Conservation (phyloP, 148 eudicot species). For the Nyssa sinensis region DNA sequence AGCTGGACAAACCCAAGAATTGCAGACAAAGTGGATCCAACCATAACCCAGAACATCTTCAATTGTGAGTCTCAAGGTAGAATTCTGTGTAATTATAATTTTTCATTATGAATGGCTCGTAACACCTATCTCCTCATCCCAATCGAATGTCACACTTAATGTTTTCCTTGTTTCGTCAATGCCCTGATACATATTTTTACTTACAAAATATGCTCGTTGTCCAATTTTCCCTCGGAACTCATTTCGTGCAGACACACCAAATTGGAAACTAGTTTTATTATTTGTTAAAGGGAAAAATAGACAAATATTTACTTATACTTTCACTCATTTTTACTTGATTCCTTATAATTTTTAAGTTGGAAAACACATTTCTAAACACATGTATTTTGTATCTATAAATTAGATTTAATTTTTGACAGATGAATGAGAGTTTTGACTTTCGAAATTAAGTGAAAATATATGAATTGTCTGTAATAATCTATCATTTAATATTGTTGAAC, state of each 20-base stretch:
- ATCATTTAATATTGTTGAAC: too few relatives aligned
- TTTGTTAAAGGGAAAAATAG: neutral
- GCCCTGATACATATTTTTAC: slow-evolving; percentile 26
- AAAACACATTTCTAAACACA: too few relatives aligned
- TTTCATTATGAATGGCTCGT: slow-evolving; percentile 51
- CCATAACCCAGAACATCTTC: slow-evolving; percentile 51
- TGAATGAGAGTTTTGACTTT: too few relatives aligned
- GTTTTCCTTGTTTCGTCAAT: slow-evolving; percentile 43
- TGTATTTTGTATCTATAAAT: too few relatives aligned
- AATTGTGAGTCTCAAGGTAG: slow-evolving; percentile 62
- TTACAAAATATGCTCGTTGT: slow-evolving; percentile 36
- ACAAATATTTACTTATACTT: too few relatives aligned
- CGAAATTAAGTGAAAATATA: too few relatives aligned
- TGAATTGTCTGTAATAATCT: too few relatives aligned
- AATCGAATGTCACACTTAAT: slow-evolving; percentile 52
- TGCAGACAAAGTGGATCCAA: slow-evolving; percentile 47
- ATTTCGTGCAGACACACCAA: neutral
- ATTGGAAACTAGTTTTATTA: neutral
- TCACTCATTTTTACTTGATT: too few relatives aligned
- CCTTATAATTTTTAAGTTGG: too few relatives aligned
- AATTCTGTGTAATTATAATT: slow-evolving; percentile 57
- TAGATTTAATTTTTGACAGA: too few relatives aligned
- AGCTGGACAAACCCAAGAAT: slow-evolving; percentile 80
- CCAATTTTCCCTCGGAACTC: slow-evolving; percentile 25
- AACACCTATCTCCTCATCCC: slow-evolving; percentile 54